Evolutionary conservation across 331 rosid genomes (phyloP), one percentile per base, ranked within the genome.

Genomic region (Malus hybrid): DNA sequence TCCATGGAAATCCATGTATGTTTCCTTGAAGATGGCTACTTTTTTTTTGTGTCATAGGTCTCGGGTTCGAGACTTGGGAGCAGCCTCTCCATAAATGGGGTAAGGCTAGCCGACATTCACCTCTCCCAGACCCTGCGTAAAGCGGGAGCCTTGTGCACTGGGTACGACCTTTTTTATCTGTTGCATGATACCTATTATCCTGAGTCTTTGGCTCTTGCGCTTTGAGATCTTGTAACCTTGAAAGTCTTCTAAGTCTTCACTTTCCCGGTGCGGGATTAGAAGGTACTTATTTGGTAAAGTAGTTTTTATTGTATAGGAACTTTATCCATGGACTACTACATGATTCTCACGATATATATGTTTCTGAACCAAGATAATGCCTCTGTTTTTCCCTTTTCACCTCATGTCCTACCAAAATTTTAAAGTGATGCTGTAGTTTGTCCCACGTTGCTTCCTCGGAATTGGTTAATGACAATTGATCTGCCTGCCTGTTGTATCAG

Each of bases 401-500:
- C 29, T 70, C 29, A 19, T 39, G 42, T 63, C 44, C 72, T 20
- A 10, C 42, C 15, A 30, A 18, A 62, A n/a, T 32, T 19, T 55
- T 53, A 22, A 32, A 48, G 53, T 65, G 24, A 52, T 34, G 18
- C 18, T 22, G 33, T 50, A 65, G 72, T 29, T 10, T 53, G 34
- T 63, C 30, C 22, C 42, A 13, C 11, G 20, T 55, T 34, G 57
- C 16, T 19, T 58, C 39, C 71, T 63, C n/a, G 71, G 22, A 39
- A n/a, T 39, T 44, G 4, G 22, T 72, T 71, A 50, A 28, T 68
- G 63, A 71, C 66, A 39, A 55, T 68, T 72, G 22, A 42, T 79
- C 44, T 62, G 18, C 66, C 66, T 57, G 57, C 77, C 28, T 73
- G n/a, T 46, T 73, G 62, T 48, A 28, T 50, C 86, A 81, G 88